Conservation (phyloP, 495 filamentous ascomycete species). For the Pyronema domesticum region DNA sequence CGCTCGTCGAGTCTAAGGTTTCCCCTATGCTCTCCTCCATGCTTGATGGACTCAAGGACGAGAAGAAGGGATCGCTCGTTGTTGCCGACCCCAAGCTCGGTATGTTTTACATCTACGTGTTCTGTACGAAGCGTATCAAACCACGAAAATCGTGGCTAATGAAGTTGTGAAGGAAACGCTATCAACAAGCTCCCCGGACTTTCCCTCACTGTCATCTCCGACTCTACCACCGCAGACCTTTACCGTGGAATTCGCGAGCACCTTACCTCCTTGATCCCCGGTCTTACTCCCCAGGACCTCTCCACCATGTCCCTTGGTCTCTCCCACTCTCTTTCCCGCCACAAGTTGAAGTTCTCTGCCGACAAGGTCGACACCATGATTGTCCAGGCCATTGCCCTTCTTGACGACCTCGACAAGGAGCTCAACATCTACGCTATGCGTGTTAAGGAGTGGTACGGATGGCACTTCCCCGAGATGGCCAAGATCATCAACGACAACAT, state of each 20-base stretch:
- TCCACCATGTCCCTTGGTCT: constrained; percentile 87
- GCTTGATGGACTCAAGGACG: constrained; percentile 81
- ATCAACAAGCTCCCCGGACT: constrained; percentile 85
- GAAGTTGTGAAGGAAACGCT: constrained; percentile 39
- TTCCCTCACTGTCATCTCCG: constrained; percentile 67
- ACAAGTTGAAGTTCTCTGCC: constrained; percentile 96
- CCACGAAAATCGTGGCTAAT: not conserved
- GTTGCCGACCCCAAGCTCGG: constrained; percentile 90
- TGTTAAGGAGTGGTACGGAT: constrained; percentile 99
- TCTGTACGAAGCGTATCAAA: not conserved
- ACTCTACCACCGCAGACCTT: constrained; percentile 68
- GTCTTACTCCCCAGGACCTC: constrained; percentile 65
- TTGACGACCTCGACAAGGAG: constrained; percentile 97
- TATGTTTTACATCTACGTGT: constrained; percentile 26
- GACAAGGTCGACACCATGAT: constrained; percentile 99
- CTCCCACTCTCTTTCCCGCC: constrained; percentile 90
- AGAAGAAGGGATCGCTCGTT: constrained; percentile 89
- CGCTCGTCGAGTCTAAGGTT: constrained; percentile 83
- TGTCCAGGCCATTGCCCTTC: constrained; percentile 80
- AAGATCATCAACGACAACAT: constrained; percentile 96
- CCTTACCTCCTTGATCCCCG: constrained; percentile 77
- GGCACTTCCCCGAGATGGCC: constrained; percentile 97
- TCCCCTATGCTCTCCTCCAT: constrained; percentile 72
- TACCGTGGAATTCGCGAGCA: constrained; percentile 88
- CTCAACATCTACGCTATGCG: constrained; percentile 97